Conservation (phyloP, 495 filamentous ascomycete genomes). For the Penicillium paxilli region DNA sequence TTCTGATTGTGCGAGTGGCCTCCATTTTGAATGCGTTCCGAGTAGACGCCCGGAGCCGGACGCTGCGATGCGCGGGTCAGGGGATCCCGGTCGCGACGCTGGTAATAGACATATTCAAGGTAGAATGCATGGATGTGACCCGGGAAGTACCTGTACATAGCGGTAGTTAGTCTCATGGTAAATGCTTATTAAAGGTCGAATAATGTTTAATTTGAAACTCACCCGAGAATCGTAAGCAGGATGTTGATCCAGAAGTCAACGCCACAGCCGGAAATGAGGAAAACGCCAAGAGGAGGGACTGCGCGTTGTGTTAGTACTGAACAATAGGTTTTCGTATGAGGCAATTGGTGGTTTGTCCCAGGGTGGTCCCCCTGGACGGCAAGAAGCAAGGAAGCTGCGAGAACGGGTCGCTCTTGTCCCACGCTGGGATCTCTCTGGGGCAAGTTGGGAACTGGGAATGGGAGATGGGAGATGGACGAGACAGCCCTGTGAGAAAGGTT, state of each 20-base stretch:
- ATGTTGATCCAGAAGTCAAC: conserved; percentile 68
- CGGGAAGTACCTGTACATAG: conserved; percentile 61
- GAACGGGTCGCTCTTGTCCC: background rate
- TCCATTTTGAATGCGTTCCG: conserved; percentile 72
- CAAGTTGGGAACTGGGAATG: conserved; percentile 29
- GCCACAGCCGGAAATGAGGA: conserved; percentile 61
- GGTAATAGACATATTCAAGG: conserved; percentile 82
- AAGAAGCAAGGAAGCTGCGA: background rate
- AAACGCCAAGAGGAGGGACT: conserved; percentile 68
- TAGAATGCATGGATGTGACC: conserved; percentile 92
- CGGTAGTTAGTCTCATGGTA: conserved; percentile 3
- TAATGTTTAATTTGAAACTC: conserved; percentile 17
- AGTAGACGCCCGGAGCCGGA: conserved; percentile 75
- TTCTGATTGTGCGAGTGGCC: conserved; percentile 42
- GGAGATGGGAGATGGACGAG: conserved; percentile 9
- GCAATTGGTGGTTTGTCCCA: background rate
- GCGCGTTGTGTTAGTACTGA: conserved; percentile 10
- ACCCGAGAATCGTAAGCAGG: conserved; percentile 61
- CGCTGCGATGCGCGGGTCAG: conserved; percentile 45
- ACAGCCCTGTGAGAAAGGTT: too few relatives aligned
- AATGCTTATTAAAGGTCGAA: background rate
- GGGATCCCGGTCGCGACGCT: conserved; percentile 59
- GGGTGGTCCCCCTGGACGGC: too few relatives aligned
- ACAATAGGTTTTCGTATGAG: background rate
- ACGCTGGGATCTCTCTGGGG: background rate